Conservation (phyloP, 192 early-diverging fungal species). For the Linnemannia elongata region DNA sequence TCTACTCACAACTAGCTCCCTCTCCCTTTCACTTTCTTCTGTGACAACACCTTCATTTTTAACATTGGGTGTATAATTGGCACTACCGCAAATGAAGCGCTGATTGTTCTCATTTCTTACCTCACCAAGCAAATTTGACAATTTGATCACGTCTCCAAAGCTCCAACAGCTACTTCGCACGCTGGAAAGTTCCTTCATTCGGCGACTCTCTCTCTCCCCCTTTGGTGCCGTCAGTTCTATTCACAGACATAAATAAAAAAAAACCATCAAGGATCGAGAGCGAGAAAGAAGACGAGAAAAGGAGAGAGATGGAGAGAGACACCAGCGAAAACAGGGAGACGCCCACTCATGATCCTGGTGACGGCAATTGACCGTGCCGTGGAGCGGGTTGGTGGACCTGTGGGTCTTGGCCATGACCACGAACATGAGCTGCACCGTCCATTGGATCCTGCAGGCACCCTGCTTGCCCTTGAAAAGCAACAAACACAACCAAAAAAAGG, state of each 20-base stretch:
- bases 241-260: not conserved
- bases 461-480: not conserved
- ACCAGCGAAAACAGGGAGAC: not conserved
- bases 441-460: slow-evolving; percentile 10
- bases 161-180: not conserved
- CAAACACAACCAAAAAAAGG: not conserved
- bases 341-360: not conserved
- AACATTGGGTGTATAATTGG: not conserved
- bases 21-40: not conserved
- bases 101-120: not conserved
- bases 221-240: not conserved
- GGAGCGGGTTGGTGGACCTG: not conserved
- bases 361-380: not conserved
- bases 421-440: not conserved
- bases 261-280: not conserved
- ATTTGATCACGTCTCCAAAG: not conserved
- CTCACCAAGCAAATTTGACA: not conserved
- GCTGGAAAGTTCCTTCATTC: not conserved
- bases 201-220: not conserved
- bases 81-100: not conserved
- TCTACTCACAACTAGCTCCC: not conserved
- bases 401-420: not conserved
- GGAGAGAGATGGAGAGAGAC: not conserved
- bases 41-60: too few relatives aligned
- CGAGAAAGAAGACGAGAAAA: not conserved